Evolutionary conservation across 345 rosid genomes (phyloP), one percentile per base, ranked within the genome.

Genomic region (Litchi chinensis): DNA sequence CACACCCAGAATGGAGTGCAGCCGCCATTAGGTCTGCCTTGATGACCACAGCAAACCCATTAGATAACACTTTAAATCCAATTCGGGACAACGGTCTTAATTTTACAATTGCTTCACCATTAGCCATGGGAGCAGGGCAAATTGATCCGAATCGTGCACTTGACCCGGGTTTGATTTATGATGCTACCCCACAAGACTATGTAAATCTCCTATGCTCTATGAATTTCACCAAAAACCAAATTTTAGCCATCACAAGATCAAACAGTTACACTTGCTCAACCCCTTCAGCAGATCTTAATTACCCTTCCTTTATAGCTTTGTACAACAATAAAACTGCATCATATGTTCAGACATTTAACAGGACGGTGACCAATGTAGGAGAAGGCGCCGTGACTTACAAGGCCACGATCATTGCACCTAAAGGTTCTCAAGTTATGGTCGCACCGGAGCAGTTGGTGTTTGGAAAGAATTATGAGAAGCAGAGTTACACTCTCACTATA

Each of bases 1-100:
- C 80, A 0, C 90, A 86, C 70, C 92, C 84, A 65, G 81, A 85
- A 40, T 90, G 93, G 91, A 86, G 86, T 76, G 87, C 87, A 0
- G 88, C 89, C 13, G 89, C 91, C 57, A 89, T 89, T 18, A 84
- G 90, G 60, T 87, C 90, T 18, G 90, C 92, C 67, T 77, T 89
- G 68, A 79, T 90, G 80, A 90, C 93, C 32, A 86, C 90, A 2
- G 86, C 92, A 65, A 78, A 86, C 62, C 56, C 82, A 67, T 28
- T 83, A 24, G 89, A 82, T 80, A 87, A 85, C 67, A 77, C 75
- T 22, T n/a, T 15, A 0, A 81, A 64, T 41, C 86, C 86, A 62
- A 85, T 87, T 18, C 73, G 57, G 46, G 90, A 87, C 62, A 57
- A 32, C 5, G 81, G 77, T 4, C 21, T 11, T 22, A 50, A 71